A percentile compares a stretch with the other conserved stretches of the same genome.
These are phyloP conservation scores for Psilocybe tampanensis DNA, from an alignment of 768 basidiomycete genomes.

Conservation along the genomic window DNA sequence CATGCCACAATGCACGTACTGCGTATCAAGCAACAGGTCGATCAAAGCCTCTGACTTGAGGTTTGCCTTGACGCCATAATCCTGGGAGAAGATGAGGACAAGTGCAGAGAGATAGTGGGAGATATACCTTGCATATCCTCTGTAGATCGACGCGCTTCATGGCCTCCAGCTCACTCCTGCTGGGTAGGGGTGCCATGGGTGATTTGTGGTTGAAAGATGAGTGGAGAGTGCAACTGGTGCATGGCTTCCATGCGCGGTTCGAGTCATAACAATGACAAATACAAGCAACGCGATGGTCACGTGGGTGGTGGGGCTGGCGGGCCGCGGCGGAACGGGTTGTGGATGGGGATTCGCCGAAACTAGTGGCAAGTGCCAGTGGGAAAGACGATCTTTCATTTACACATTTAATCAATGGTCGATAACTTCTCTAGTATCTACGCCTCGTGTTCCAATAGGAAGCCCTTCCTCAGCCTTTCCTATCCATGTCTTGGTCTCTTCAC, in stretches of 20 bases:
- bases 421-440: neutral
- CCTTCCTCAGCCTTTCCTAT: slow-evolving; percentile 16
- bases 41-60: slow-evolving; percentile 81
- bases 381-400: slow-evolving; percentile 8
- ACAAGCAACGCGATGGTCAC: slow-evolving; percentile 58
- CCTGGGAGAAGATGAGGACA: slow-evolving; percentile 42
- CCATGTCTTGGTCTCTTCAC: slow-evolving; percentile 50
- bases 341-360: neutral
- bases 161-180: slow-evolving; percentile 42
- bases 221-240: slow-evolving; percentile 14
- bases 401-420: slow-evolving; percentile 1
- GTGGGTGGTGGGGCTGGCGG: slow-evolving; percentile 19
- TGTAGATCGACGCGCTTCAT: slow-evolving; percentile 54
- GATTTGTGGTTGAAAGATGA: neutral
- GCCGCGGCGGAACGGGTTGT: neutral
- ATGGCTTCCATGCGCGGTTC: slow-evolving; percentile 41
- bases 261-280: slow-evolving; percentile 50
- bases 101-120: neutral
- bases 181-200: slow-evolving; percentile 43
- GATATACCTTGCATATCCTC: slow-evolving; percentile 69
- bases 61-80: slow-evolving; percentile 81
- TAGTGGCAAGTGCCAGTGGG: no score
- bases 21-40: slow-evolving; percentile 66
- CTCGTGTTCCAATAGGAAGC: slow-evolving; percentile 10
- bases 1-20: slow-evolving; percentile 33